These are phyloP conservation scores for Aspergillus pseudoterreus DNA, from an alignment of 2,329 filamentous ascomycete species.

Conservation along the genomic window DNA sequence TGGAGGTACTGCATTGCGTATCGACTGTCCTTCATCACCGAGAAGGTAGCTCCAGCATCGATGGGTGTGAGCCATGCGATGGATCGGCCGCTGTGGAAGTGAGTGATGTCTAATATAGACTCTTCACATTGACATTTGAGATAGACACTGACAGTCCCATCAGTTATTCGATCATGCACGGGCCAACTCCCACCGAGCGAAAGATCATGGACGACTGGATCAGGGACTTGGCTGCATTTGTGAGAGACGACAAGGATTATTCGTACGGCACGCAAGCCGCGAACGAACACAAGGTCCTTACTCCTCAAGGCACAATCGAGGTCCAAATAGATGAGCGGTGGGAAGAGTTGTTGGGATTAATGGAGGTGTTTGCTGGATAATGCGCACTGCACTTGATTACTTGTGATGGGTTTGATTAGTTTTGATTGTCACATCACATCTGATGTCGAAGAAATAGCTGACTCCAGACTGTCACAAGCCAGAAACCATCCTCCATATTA, in stretches of 20 bases:
- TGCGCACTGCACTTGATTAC: too few relatives aligned
- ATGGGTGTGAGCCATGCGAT: conserved; percentile 35
- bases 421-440: too few relatives aligned
- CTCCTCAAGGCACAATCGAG: conserved; percentile 30
- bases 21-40: conserved; percentile 41
- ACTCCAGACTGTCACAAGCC: too few relatives aligned
- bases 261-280: conserved; percentile 32
- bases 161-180: conserved; percentile 39
- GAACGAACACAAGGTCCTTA: conserved; percentile 37
- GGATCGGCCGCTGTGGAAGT: conserved; percentile 46
- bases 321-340: conserved; percentile 35
- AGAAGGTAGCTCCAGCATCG: conserved; percentile 34
- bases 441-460: too few relatives aligned
- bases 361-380: conserved; percentile 13
- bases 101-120: conserved; percentile 12
- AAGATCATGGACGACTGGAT: conserved; percentile 40
- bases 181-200: conserved; percentile 33
- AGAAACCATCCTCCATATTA: too few relatives aligned
- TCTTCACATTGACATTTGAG: background rate
- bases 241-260: conserved; percentile 28
- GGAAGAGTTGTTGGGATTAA: conserved; percentile 18
- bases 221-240: conserved; percentile 35
- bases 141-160: background rate
- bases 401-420: too few relatives aligned
- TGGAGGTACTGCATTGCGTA: conserved; percentile 45